Evolutionary conservation across 345 rosid genomes (phyloP).

Genomic region (Microthlaspi erraticum): DNA sequence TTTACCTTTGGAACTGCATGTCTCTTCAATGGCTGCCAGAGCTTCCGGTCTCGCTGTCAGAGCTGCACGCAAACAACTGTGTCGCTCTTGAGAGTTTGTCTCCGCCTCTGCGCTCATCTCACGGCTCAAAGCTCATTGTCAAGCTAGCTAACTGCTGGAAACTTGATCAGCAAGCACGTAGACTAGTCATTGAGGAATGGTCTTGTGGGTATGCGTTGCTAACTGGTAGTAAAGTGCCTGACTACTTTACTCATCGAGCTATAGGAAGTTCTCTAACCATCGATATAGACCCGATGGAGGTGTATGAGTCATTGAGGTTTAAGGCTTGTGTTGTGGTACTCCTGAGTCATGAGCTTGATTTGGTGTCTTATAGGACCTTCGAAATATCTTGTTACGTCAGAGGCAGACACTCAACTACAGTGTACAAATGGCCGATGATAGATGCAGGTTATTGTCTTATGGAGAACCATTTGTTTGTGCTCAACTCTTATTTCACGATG

Average conservation of each 20-base stretch:
- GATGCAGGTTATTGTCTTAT: not conserved
- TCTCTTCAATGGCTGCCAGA: not conserved
- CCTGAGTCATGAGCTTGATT: not conserved
- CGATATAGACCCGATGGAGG: not conserved
- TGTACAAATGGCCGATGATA: constrained; percentile 18
- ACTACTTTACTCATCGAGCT: constrained; percentile 13
- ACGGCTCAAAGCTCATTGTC: constrained; percentile 4
- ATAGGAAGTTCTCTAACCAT: constrained; percentile 17
- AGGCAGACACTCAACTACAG: not conserved
- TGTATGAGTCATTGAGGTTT: not conserved
- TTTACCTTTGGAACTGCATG: not conserved
- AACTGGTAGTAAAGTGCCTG: not conserved
- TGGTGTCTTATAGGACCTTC: not conserved
- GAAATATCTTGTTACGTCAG: constrained; percentile 4
- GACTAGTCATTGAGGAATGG: not conserved
- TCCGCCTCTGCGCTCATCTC: not conserved
- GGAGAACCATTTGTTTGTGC: constrained; percentile 3
- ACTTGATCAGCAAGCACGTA: constrained; percentile 6
- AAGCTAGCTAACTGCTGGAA: not conserved
- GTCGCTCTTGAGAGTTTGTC: constrained; percentile 1
- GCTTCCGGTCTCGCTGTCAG: not conserved
- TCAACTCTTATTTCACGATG: not conserved
- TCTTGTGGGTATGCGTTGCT: constrained; percentile 12
- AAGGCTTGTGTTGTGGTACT: constrained; percentile 12
- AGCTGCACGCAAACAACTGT: not conserved